Conservation (phyloP, 129 eudicot genomes). For the carrot (Daucus carota) region DH1_v3.0 NC_030382.2:48599001-48599500, state of each 20-base stretch:
- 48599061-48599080: too few relatives aligned
- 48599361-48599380: constrained; percentile 49
- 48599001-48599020: too few relatives aligned
- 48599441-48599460: not conserved
- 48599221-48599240: not conserved
- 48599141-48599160: constrained; percentile 29
- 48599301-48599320: constrained; percentile 76
- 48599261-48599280: not conserved
- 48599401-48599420: not conserved
- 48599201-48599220: not conserved
- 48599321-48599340: constrained; percentile 75
- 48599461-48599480: constrained; percentile 36
- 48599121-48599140: not conserved
- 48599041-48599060: too few relatives aligned
- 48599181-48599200: constrained; percentile 7
- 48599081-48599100: too few relatives aligned
- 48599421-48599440: not conserved
- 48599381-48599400: not conserved
- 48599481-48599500: constrained; percentile 78
- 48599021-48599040: too few relatives aligned
- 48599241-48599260: too few relatives aligned
- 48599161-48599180: constrained; percentile 38
- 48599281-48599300: constrained; percentile 85
- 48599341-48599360: constrained; percentile 82
- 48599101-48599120: not conserved